Conservation (phyloP, 495 filamentous ascomycete genomes). For the Paragyromitra xinjiangensis region DNA sequence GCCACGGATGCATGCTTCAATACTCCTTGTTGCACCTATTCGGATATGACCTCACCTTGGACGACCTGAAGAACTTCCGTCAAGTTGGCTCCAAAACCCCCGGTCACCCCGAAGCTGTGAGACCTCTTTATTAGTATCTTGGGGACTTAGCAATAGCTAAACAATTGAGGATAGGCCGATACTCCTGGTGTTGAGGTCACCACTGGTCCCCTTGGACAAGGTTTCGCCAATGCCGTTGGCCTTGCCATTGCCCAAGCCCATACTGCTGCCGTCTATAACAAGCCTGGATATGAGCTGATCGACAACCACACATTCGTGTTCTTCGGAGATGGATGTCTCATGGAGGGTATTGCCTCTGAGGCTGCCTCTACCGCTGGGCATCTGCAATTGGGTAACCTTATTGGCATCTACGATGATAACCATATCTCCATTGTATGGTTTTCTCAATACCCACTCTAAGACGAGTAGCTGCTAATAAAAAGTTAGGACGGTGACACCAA, state of each 20-base stretch:
- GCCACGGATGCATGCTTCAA: conserved; percentile 98
- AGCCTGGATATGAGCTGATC: conserved; percentile 88
- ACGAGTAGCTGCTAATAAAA: conserved; percentile 55
- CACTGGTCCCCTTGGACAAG: conserved; percentile 94
- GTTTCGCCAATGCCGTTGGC: conserved; percentile 94
- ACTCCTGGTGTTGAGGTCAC: conserved; percentile 97
- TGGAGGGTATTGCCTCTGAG: conserved; percentile 97
- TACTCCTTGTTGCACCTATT: conserved; percentile 98
- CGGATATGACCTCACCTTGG: conserved; percentile 83
- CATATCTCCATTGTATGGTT: conserved; percentile 82
- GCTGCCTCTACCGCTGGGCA: conserved; percentile 93
- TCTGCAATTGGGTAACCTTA: conserved; percentile 96
- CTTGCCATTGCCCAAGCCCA: conserved; percentile 95
- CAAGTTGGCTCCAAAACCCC: conserved; percentile 73
- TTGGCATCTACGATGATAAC: conserved; percentile 98
- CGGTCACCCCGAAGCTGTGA: conserved; percentile 86
- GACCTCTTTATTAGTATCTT: conserved; percentile 2
- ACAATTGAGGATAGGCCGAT: conserved; percentile 67
- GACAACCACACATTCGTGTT: conserved; percentile 97
- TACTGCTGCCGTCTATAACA: conserved; percentile 91
- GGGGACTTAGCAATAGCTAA: conserved; percentile 13
- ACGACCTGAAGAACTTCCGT: conserved; percentile 94
- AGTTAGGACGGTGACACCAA: conserved; percentile 87
- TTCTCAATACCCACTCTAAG: neutral
- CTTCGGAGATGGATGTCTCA: conserved; percentile 97